Evolutionary conservation across 768 basidiomycete genomes (phyloP), one percentile per base, ranked within the genome.

Genomic region (Russula compacta): DNA sequence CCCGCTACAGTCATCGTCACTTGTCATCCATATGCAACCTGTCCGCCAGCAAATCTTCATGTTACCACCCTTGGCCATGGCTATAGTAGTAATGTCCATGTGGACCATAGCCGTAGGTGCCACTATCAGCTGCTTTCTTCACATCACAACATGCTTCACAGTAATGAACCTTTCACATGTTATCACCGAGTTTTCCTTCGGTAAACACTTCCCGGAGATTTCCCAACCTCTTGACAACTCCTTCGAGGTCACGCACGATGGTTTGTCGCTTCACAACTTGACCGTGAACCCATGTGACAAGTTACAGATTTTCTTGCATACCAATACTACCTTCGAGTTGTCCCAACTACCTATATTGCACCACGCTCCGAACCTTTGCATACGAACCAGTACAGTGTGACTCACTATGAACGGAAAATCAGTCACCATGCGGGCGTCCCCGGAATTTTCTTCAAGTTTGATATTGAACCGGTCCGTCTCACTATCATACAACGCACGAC

Each of bases 361-460:
- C 84, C 89, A 7, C 84, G 87, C 35, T 76, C 81, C 12, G 38
- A 60, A 0, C 86, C 88, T 4, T 73, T 92, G 3, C 71, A 80
- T 43, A 93, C 91, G 2, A 81, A 89, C 69, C 91, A 95, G 72
- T 98, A 98, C 75, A 91, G 90, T 49, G 95, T 98, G 6, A 98
- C 92, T 0, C 92, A 97, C 73, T 95, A 98, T 67, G 84, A 82
- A 1, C 84, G 90, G 35, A 78, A 81, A 17, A 75, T 97, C 2
- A 76, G 83, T 19, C 88, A 91, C 69, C 83, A 89, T 64, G 74
- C 77, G 15, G 91, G 89, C 7, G 86, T 92, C 0, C 95, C 95
- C 0, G 95, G 91, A 15, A 95, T 98, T 70, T 98, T 95, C 79
- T 97, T 98, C 86, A 97, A 98, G 73, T 98, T 92, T 71, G 95